A percentile compares a stretch with the other conserved stretches of the same genome.
These are phyloP conservation scores for Glycyrrhiza uralensis DNA, from an alignment of 306 rosid genomes.

Conservation along the genomic window DNA sequence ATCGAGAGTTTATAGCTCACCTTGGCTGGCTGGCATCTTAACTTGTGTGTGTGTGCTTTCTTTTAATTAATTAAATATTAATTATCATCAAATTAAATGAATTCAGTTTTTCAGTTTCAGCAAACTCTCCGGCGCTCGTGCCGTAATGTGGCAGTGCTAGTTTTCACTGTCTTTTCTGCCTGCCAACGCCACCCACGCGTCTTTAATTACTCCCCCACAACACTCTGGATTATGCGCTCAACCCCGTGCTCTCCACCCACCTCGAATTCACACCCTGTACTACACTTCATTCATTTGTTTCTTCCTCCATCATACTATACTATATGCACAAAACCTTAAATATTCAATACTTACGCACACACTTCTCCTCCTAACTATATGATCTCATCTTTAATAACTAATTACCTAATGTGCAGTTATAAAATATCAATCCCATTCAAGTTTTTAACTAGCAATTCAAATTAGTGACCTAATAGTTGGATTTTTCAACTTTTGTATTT, in stretches of 20 bases:
- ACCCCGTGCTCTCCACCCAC: constrained; percentile 9
- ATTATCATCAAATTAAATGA: no score
- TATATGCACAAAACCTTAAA: background rate
- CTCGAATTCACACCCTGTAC: background rate
- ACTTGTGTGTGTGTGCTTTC: background rate
- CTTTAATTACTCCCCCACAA: background rate
- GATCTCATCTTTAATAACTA: no score
- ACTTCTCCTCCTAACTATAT: no score
- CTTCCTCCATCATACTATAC: background rate
- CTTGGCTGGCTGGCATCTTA: background rate
- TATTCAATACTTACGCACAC: no score
- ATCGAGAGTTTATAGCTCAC: background rate
- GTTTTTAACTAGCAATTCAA: no score
- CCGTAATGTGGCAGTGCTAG: background rate
- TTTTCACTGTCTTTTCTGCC: constrained; percentile 3
- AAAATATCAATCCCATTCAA: no score
- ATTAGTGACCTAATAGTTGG: no score
- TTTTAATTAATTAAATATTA: background rate
- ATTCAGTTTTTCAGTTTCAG: constrained; percentile 22
- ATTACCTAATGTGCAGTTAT: no score
- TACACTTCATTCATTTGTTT: background rate
- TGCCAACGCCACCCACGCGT: constrained; percentile 47
- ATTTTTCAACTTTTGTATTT: no score
- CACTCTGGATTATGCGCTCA: constrained; percentile 36
- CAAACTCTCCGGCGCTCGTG: constrained; percentile 56